Evolutionary conservation across 129 eudicot species (phyloP), one percentile per base, ranked within the genome.

Genomic region (Glebionis coronaria): DNA sequence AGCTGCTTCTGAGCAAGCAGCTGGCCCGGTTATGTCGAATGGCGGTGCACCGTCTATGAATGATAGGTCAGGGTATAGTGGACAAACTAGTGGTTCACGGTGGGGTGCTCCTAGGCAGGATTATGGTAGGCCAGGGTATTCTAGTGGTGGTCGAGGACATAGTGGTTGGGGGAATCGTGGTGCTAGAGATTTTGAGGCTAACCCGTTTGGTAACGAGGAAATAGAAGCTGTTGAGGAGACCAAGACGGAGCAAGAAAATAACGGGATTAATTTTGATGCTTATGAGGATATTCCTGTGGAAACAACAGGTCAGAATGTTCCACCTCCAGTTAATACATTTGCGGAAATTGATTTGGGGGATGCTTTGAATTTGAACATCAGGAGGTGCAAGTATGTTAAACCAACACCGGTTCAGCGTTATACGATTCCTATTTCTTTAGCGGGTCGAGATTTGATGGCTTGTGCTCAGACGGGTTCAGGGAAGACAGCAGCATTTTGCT

Each of bases 391-490:
- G 80, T 89, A 89, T 77, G 84, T 86, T 47, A 86, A 77, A 72
- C 96, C 96, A 1, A 85, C 94, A 4, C 94, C 96, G 16, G 87
- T 89, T 35, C 96, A 89, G 61, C 84, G 94, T 49, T 76, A 89
- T 65, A 87, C 96, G 6, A 89, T 89, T 55, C 96, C 96, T 3
- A 85, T 86, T 58, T 84, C 94, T 47, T 76, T 86, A 58, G 88
- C 82, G 3, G 96, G 96, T 2, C 77, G 96, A 61, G 96, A 89
- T 75, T 69, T 89, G 66, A 89, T 89, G 96, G 96, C 96, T 20
- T 85, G 96, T 68, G 96, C 96, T 29, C 96, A 89, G 75, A 89
- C 96, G 10, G 96, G 96, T 15, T 89, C 96, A 1, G 96, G 96
- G 7, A 89, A 89, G 74, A 89, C 96, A 4, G 96, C 96, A 12